A percentile compares a stretch with the other conserved stretches of the same genome.
Conservation (phyloP, 2,329 filamentous ascomycete species). For the Colletotrichum sp. region DNA sequence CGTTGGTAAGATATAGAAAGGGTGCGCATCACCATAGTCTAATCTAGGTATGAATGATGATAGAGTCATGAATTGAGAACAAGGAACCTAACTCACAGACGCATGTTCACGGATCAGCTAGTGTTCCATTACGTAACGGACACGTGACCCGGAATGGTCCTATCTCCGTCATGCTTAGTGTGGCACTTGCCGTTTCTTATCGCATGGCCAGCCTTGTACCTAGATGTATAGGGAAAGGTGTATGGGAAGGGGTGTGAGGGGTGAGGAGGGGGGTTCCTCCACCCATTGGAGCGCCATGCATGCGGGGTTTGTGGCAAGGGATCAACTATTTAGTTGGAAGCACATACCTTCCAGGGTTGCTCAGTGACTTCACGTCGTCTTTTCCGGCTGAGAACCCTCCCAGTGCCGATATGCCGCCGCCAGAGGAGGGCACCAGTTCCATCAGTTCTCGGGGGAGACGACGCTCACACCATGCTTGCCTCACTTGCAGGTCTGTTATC, state of each 20-base stretch:
- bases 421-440: constrained; percentile 29
- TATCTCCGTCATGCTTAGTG: not conserved
- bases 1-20: not conserved
- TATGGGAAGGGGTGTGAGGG: not conserved
- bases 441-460: constrained; percentile 36
- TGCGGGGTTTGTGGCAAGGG: constrained; percentile 2
- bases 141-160: not conserved
- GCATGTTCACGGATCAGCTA: not conserved
- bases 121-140: not conserved
- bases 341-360: not conserved
- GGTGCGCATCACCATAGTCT: not conserved
- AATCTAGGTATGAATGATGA: not conserved
- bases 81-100: not conserved
- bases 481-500: constrained; percentile 50
- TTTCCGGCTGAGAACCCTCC: constrained; percentile 4
- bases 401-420: constrained; percentile 32
- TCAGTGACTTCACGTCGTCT: constrained; percentile 3
- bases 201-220: not conserved
- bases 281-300: not conserved
- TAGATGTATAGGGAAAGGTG: not conserved
- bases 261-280: not conserved
- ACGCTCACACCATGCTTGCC: constrained; percentile 46
- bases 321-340: constrained; percentile 12
- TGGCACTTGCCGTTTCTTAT: constrained; percentile 2
- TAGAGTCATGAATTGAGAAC: not conserved